These are phyloP conservation scores for Tripterygium wilfordii DNA, from an alignment of 177 flowering plant genomes.

Conservation along the genomic window DNA sequence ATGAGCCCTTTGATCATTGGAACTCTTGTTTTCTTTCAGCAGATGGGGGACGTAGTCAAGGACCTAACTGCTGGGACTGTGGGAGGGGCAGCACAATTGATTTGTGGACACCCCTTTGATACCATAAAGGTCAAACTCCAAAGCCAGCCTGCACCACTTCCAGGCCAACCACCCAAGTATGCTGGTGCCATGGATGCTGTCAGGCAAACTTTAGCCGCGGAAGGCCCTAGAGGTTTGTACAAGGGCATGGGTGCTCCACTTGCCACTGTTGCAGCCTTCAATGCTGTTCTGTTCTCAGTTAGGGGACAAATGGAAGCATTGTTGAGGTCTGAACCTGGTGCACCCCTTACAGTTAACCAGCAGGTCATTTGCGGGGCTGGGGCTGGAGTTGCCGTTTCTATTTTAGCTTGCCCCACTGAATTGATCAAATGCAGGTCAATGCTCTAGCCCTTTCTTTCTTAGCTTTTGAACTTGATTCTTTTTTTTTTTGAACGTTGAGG, in stretches of 20 bases:
- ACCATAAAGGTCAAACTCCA: slow-evolving; percentile 98
- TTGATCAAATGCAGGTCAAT: slow-evolving; percentile 93
- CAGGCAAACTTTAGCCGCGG: slow-evolving; percentile 82
- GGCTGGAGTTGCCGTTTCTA: slow-evolving; percentile 92
- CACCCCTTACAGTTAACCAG: slow-evolving; percentile 62
- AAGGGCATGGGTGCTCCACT: slow-evolving; percentile 99
- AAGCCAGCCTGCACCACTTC: slow-evolving; percentile 86
- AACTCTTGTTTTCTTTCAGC: slow-evolving; percentile 2
- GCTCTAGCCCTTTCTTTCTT: neutral
- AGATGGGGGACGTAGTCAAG: slow-evolving; percentile 95
- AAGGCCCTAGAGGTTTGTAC: slow-evolving; percentile 81
- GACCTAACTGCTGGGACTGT: slow-evolving; percentile 87
- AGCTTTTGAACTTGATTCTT: neutral
- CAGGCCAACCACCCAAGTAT: slow-evolving; percentile 81
- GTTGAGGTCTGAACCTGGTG: slow-evolving; percentile 79
- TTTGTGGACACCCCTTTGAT: slow-evolving; percentile 94
- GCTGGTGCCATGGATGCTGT: slow-evolving; percentile 97
- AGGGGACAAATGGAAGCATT: slow-evolving; percentile 90
- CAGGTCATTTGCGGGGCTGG: slow-evolving; percentile 85
- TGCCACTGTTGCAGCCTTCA: slow-evolving; percentile 97
- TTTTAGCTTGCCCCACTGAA: slow-evolving; percentile 96
- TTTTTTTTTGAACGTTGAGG: neutral
- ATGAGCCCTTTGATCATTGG: neutral
- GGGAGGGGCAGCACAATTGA: slow-evolving; percentile 94
- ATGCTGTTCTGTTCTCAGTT: slow-evolving; percentile 89